Conservation (phyloP, 805 yeast genomes). For the Candida ulmi region DNA sequence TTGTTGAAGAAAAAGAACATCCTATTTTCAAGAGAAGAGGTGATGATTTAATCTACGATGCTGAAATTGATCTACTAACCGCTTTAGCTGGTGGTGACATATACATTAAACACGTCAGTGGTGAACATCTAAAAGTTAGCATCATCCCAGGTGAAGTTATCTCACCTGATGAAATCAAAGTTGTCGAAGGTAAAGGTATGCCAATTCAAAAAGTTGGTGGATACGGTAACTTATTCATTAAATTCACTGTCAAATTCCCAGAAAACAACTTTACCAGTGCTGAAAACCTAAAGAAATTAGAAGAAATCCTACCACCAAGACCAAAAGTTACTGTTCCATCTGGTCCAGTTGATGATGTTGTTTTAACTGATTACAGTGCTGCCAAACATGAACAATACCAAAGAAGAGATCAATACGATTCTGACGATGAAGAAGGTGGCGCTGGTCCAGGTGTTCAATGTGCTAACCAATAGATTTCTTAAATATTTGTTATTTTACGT, state of each 20-base stretch:
- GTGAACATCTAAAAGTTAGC: conserved; percentile 80
- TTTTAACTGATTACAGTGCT: conserved; percentile 63
- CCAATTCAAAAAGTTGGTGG: conserved; percentile 88
- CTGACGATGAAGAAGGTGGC: conserved; percentile 52
- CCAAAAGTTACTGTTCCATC: conserved; percentile 47
- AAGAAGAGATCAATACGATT: conserved; percentile 34
- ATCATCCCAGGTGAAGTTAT: conserved; percentile 92
- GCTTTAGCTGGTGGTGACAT: conserved; percentile 96
- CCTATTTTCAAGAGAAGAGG: conserved; percentile 79
- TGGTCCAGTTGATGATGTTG: conserved; percentile 75
- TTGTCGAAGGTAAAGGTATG: conserved; percentile 94
- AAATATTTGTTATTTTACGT: too few relatives aligned
- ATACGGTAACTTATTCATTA: conserved; percentile 78
- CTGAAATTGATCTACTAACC: conserved; percentile 85
- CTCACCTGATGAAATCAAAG: conserved; percentile 75
- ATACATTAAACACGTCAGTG: conserved; percentile 83
- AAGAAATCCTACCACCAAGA: conserved; percentile 76
- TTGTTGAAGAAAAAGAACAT: conserved; percentile 87
- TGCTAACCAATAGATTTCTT: conserved; percentile 69
- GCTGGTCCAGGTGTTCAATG: conserved; percentile 81
- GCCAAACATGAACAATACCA: conserved; percentile 43
- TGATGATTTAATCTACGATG: conserved; percentile 78
- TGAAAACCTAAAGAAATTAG: conserved; percentile 68
- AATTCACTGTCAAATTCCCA: conserved; percentile 91
- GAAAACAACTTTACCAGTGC: conserved; percentile 63